Percentiles rank a stretch among this genome's conserved stretches.
Conservation (phyloP, 495 filamentous ascomycete genomes). For the Talaromyces adpressus region DNA sequence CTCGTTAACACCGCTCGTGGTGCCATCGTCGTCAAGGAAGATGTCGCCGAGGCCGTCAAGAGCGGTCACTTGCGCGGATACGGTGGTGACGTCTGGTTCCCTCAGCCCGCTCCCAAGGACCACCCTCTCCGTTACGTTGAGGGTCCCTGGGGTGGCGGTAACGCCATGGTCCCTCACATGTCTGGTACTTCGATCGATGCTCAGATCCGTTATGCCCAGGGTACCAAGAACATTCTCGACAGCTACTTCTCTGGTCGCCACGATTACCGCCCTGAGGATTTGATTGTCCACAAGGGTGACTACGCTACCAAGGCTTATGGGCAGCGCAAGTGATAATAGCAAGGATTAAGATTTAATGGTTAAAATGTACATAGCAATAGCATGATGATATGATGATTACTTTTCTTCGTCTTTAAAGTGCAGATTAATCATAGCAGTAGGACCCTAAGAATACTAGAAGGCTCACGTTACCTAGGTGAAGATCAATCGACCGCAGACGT, state of each 20-base stretch:
- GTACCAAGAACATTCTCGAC: constrained; percentile 82
- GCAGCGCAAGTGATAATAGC: constrained; percentile 57
- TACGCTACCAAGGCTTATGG: constrained; percentile 97
- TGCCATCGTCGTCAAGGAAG: constrained; percentile 98
- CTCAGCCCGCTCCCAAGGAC: constrained; percentile 90
- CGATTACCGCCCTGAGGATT: constrained; percentile 84
- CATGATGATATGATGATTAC: background rate
- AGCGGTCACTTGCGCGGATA: constrained; percentile 92
- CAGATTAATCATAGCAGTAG: too few relatives aligned
- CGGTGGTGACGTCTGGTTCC: constrained; percentile 92
- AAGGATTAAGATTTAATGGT: background rate
- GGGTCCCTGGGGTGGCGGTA: constrained; percentile 93
- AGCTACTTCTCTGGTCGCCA: constrained; percentile 80
- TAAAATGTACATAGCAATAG: background rate
- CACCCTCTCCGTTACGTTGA: constrained; percentile 89
- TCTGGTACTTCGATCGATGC: constrained; percentile 95
- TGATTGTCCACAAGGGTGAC: constrained; percentile 88
- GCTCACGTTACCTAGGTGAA: too few relatives aligned
- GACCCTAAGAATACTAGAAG: too few relatives aligned
- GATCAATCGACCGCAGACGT: too few relatives aligned
- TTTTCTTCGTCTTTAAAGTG: background rate
- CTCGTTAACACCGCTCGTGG: constrained; percentile 97
- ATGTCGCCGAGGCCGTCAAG: constrained; percentile 91
- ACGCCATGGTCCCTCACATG: constrained; percentile 98
- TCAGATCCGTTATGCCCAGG: constrained; percentile 88